Base-by-base conservation (phyloP, 495 filamentous ascomycete species). In the Rostrohypoxylon terebratum region DNA sequence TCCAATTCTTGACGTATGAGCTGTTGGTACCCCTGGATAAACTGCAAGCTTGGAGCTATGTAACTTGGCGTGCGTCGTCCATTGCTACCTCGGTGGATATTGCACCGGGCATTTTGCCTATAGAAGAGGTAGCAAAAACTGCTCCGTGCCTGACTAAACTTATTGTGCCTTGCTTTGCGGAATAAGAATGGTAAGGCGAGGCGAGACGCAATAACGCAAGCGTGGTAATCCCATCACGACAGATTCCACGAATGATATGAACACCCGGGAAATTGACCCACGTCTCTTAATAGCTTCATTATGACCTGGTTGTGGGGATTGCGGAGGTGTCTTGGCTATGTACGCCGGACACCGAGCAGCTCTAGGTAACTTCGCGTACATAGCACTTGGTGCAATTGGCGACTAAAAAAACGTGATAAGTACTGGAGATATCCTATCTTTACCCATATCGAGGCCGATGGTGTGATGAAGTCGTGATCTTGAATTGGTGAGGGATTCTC, bases 221-320 rank as follows among this genome's bases (percentile, higher is more conserved):
- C 18, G 40, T 44, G 16, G 23, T 7, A 51, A 68, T 65, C 54
- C 60, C 66, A 28, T 59, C 48, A 57, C 44, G 21, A 18, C 40
- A 73, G 65, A 69, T 69, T 73, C 71, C 71, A 73, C 71, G 71
- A 73, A 73, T 73, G 64, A 53, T 21, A 31, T 36, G 31, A 48
- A 10, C 0, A 61, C 40, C 1, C 16, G 33, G 47, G 4, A 21
- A 44, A 21, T 42, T 62, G 16, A 62, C 40, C 65, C 66, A 66
- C 50, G 61, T 61, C 23, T 31, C 44, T 68, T 68, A 68, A 50
- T 14, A 33, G 34, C 31, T 21, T 63, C 10, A 28, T 34, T 64
- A 65, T 66, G 18, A 38, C 23, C 48, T 23, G 4, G 34, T 47
- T 69, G 66, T 44, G 66, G 66, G 38, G 71, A 67, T 48, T 69